A percentile compares a stretch with the other conserved stretches of the same genome.
These are phyloP conservation scores for Paecilomyces sp. DNA, from an alignment of 2,329 filamentous ascomycete species.

Conservation along the genomic window DNA sequence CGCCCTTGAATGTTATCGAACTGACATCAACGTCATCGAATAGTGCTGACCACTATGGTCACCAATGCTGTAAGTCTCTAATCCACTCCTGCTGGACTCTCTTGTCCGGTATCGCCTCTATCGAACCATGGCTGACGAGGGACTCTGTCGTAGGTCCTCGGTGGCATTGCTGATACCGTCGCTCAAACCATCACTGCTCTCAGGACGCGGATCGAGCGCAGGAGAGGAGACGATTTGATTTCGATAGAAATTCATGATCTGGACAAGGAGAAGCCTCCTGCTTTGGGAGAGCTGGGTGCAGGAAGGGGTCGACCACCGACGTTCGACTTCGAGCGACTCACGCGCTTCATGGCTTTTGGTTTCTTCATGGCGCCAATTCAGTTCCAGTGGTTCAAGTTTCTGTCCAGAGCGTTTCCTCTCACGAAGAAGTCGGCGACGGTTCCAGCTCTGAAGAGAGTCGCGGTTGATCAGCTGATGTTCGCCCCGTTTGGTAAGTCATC, in stretches of 20 bases:
- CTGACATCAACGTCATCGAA: slow-evolving; percentile 11
- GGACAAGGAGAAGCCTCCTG: slow-evolving; percentile 67
- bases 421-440: slow-evolving; percentile 66
- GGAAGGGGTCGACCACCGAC: slow-evolving; percentile 61
- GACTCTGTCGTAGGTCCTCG: slow-evolving; percentile 56
- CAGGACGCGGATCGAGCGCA: slow-evolving; percentile 53
- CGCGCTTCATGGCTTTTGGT: slow-evolving; percentile 93
- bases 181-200: slow-evolving; percentile 88
- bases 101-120: background rate
- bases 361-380: slow-evolving; percentile 94
- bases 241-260: slow-evolving; percentile 86
- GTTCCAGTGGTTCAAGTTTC: slow-evolving; percentile 90
- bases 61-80: slow-evolving; percentile 70
- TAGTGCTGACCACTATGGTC: slow-evolving; percentile 96
- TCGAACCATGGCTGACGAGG: slow-evolving; percentile 6
- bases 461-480: slow-evolving; percentile 88
- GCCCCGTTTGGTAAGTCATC: slow-evolving; percentile 65
- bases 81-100: background rate
- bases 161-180: slow-evolving; percentile 92
- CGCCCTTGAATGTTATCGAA: slow-evolving; percentile 1
- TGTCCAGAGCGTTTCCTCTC: slow-evolving; percentile 76
- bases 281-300: slow-evolving; percentile 60
- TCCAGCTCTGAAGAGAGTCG: slow-evolving; percentile 82
- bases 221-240: slow-evolving; percentile 59
- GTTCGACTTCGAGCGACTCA: slow-evolving; percentile 92